Percentiles rank a stretch among this genome's conserved stretches.
phyloP scores from a whole-genome alignment of 352 stramenopile genomes.

The Phytophthora pistaciae region DNA sequence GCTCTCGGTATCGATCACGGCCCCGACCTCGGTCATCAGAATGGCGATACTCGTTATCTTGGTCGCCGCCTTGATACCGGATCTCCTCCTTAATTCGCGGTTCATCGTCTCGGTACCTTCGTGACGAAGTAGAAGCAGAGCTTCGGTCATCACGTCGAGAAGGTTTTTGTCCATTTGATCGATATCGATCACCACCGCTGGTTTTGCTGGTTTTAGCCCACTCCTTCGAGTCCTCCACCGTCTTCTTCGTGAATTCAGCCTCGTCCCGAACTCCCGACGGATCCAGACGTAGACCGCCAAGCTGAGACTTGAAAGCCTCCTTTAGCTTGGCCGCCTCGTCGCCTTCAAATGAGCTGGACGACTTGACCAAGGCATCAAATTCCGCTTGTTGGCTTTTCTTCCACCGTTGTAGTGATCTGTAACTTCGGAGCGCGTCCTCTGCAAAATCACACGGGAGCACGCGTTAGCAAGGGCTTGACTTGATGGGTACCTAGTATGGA shows the following conservation, averaged over 20 bases:
- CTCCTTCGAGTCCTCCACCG: slow-evolving; percentile 67
- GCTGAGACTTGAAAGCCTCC: slow-evolving; percentile 62
- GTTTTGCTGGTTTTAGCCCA: slow-evolving; percentile 41
- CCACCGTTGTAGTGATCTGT: slow-evolving; percentile 68
- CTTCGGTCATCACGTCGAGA: slow-evolving; percentile 22
- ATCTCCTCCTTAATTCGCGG: slow-evolving; percentile 46
- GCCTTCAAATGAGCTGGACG: slow-evolving; percentile 31
- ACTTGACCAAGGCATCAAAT: slow-evolving; percentile 65
- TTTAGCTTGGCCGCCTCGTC: slow-evolving; percentile 46
- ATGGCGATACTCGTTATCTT: slow-evolving; percentile 30
- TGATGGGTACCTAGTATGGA: neutral
- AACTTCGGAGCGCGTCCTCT: slow-evolving; percentile 75
- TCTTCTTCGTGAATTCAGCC: slow-evolving; percentile 75
- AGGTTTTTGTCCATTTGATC: slow-evolving; percentile 2
- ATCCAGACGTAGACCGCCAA: slow-evolving; percentile 73
- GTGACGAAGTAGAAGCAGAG: slow-evolving; percentile 10
- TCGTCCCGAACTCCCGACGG: slow-evolving; percentile 63
- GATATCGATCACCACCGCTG: slow-evolving; percentile 18
- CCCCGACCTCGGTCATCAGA: slow-evolving; percentile 12
- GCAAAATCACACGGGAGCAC: slow-evolving; percentile 6
- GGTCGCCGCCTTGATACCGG: slow-evolving; percentile 16
- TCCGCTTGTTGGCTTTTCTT: slow-evolving; percentile 70
- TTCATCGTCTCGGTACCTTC: slow-evolving; percentile 32
- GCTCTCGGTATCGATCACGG: slow-evolving; percentile 30
- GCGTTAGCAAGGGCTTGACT: neutral